Percentiles rank a stretch among this genome's conserved stretches.
Conservation (phyloP, 768 basidiomycete species). For the Leucosporidium scottii region DNA sequence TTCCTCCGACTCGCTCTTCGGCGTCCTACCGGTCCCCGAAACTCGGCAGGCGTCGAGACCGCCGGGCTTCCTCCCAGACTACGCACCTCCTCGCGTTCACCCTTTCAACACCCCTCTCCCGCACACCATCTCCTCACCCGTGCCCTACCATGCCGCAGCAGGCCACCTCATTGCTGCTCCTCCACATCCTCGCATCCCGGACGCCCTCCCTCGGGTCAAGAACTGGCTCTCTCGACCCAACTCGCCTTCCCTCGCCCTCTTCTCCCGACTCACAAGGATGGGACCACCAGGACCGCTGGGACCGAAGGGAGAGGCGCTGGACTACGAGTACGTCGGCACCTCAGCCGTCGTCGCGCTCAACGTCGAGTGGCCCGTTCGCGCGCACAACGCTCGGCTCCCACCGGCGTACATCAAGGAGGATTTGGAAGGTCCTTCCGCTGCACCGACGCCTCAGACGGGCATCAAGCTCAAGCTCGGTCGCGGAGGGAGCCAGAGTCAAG, state of each 20-base stretch:
- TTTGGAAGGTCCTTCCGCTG: background rate
- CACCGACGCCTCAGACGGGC: background rate
- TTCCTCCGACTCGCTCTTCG: slow-evolving; percentile 26
- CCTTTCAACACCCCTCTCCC: slow-evolving; percentile 29
- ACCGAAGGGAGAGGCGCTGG: slow-evolving; percentile 29
- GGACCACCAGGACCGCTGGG: slow-evolving; percentile 36
- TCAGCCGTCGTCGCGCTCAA: slow-evolving; percentile 15
- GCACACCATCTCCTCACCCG: slow-evolving; percentile 22
- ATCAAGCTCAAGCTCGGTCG: slow-evolving; percentile 29
- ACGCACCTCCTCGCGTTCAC: slow-evolving; percentile 7
- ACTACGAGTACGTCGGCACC: slow-evolving; percentile 28
- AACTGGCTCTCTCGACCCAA: slow-evolving; percentile 7
- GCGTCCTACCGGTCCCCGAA: slow-evolving; percentile 16
- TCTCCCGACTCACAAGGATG: slow-evolving; percentile 32
- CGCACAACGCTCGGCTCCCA: slow-evolving; percentile 16
- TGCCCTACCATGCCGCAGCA: slow-evolving; percentile 15
- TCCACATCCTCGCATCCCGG: slow-evolving; percentile 18
- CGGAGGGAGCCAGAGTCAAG: background rate
- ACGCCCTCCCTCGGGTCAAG: background rate
- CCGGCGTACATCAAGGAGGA: background rate
- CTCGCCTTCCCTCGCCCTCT: slow-evolving; percentile 27
- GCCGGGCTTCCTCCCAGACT: slow-evolving; percentile 27
- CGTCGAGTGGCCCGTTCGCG: slow-evolving; percentile 26
- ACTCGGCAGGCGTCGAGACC: slow-evolving; percentile 20
- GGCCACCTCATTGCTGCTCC: slow-evolving; percentile 10